These are phyloP conservation scores for Kalmusia sp. DNA, from an alignment of 2,329 filamentous ascomycete genomes.

Conservation along the genomic window DNA sequence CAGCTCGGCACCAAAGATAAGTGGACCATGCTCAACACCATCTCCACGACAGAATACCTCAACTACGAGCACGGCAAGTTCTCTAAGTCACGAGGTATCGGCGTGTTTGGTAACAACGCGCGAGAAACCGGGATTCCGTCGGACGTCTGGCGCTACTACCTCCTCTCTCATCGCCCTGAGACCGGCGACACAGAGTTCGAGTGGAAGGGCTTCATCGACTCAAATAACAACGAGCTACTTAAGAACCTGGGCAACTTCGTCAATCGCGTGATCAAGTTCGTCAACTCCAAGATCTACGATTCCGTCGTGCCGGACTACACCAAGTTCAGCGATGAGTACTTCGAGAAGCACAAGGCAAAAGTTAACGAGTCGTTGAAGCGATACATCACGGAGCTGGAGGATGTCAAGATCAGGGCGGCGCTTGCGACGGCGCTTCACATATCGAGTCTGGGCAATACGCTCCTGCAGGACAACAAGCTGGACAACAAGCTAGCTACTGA, in stretches of 20 bases:
- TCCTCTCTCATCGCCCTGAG: conserved; percentile 85
- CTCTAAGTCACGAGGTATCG: conserved; percentile 86
- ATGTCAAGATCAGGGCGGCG: conserved; percentile 73
- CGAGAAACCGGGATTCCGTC: conserved; percentile 83
- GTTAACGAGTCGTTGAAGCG: conserved; percentile 71
- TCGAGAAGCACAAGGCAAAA: conserved; percentile 60
- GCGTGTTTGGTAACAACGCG: conserved; percentile 90
- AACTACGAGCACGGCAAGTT: conserved; percentile 70
- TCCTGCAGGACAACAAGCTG: conserved; percentile 65
- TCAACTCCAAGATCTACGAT: conserved; percentile 75
- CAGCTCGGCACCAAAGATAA: conserved; percentile 83
- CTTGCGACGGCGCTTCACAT: conserved; percentile 71
- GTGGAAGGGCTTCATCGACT: conserved; percentile 81
- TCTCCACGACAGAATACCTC: conserved; percentile 81
- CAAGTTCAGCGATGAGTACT: conserved; percentile 56
- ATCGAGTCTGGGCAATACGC: conserved; percentile 65
- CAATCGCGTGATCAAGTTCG: conserved; percentile 68
- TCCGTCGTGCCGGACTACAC: conserved; percentile 72
- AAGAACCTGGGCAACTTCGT: conserved; percentile 72
- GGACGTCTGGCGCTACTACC: conserved; percentile 93
- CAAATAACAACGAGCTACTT: conserved; percentile 89
- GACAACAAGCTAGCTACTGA: conserved; percentile 67
- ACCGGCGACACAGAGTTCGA: conserved; percentile 88
- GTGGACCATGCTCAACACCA: conserved; percentile 89
- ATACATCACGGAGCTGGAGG: conserved; percentile 73